These are phyloP conservation scores for Phytophthora pisi DNA, from an alignment of 352 stramenopile species.

Conservation along the genomic window DNA sequence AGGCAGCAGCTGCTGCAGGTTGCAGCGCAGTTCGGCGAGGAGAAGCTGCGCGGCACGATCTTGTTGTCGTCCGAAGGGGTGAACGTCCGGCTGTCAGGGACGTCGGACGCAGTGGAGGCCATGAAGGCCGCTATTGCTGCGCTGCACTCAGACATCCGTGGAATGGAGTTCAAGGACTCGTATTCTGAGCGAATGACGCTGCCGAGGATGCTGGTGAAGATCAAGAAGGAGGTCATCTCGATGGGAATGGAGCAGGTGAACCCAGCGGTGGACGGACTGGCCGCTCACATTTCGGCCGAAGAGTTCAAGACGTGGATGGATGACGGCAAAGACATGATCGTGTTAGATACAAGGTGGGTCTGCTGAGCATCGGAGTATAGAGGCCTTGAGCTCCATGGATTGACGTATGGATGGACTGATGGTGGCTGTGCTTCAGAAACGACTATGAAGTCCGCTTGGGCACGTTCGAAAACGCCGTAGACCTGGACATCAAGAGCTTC, in stretches of 20 bases:
- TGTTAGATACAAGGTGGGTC: slow-evolving; percentile 66
- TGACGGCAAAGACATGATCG: slow-evolving; percentile 64
- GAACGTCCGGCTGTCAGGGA: slow-evolving; percentile 72
- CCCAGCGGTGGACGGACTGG: slow-evolving; percentile 52
- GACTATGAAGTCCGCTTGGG: slow-evolving; percentile 80
- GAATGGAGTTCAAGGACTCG: slow-evolving; percentile 75
- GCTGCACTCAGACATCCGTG: slow-evolving; percentile 44
- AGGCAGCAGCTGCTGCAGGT: slow-evolving; percentile 41
- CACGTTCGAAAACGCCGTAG: slow-evolving; percentile 71
- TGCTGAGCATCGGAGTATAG: neutral
- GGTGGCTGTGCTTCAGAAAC: slow-evolving; percentile 42
- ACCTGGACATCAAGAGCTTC: slow-evolving; percentile 79
- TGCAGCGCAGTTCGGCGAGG: slow-evolving; percentile 31
- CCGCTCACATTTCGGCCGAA: slow-evolving; percentile 60
- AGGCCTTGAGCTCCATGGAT: neutral
- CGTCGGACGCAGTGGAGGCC: slow-evolving; percentile 35
- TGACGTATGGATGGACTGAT: slow-evolving; percentile 7
- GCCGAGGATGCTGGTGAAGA: slow-evolving; percentile 71
- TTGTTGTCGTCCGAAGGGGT: slow-evolving; percentile 67
- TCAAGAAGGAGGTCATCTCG: slow-evolving; percentile 82
- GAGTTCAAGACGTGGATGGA: slow-evolving; percentile 79
- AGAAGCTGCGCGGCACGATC: slow-evolving; percentile 67
- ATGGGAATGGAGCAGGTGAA: slow-evolving; percentile 61
- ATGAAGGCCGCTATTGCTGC: slow-evolving; percentile 56
- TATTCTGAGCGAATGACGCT: slow-evolving; percentile 58